Base-by-base conservation (phyloP, 2,329 filamentous ascomycete genomes). In the Colletotrichum agaves region DNA sequence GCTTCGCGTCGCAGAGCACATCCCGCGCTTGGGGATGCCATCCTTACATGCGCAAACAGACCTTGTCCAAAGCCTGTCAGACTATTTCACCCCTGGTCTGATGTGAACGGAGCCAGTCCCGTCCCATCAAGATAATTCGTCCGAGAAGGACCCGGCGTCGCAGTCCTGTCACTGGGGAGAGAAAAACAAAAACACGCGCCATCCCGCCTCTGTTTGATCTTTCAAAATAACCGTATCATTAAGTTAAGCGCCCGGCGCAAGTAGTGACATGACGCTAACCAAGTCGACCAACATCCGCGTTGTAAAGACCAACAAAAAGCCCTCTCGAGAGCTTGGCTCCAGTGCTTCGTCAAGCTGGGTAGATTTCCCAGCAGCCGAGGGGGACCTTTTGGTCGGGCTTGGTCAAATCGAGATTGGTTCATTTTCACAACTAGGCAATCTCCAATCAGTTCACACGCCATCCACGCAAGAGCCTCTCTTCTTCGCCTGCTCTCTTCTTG, bases 201-300 rank as follows among this genome's bases (percentile, higher is more conserved):
- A 60, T 65, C 39, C 55, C 61, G 60, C 55, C 21, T 64, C 52
- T 47, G 21, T 5, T 44, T 57, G n/a, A 23, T 27, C 37, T 27
- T 46, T 49, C 15, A 33, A 59, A 55, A 65, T 65, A 64, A 56
- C 61, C 53, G 46, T 55, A 56, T 56, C 17, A 35, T 60, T 53
- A 27, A 60, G 47, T 64, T 68, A 68, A 65, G 65, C 61, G 65
- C 65, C 65, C 21, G 61, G 21, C 35, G 23, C 33, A 47, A 41
- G 44, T 35, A 55, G 31, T 57, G 49, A 49, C 53, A 67, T 55
- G 64, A 49, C 53, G 53, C 64, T 63, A 67, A 50, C 27, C 37
- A 37, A 35, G n/a, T n/a, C n/a, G 5, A 44, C 46, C 23, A 35
- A 17, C 27, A 27, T 19, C 11, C 47, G 46, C 44, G 59, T 44